Conservation (phyloP, 495 filamentous ascomycete genomes). For the Extremus antarcticus region DNA sequence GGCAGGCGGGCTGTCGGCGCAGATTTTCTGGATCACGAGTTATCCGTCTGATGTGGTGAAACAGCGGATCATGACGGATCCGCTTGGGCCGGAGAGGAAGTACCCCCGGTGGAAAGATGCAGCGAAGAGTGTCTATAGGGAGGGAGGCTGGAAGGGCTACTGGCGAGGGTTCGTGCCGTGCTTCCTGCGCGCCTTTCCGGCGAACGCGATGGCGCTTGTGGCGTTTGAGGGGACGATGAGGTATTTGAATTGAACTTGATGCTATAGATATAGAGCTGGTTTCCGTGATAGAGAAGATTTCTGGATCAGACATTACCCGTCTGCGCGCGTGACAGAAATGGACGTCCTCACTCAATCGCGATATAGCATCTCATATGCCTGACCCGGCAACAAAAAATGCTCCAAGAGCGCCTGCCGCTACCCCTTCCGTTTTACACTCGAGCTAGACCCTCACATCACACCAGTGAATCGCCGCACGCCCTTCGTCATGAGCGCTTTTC, state of each 20-base stretch:
- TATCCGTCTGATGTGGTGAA: slow-evolving; percentile 96
- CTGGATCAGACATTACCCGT: too few relatives aligned
- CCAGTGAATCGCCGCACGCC: neutral
- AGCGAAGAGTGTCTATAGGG: slow-evolving; percentile 60
- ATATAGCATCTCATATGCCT: too few relatives aligned
- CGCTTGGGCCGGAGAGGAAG: slow-evolving; percentile 54
- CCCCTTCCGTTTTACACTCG: too few relatives aligned
- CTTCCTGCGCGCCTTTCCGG: slow-evolving; percentile 88
- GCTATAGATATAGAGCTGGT: too few relatives aligned
- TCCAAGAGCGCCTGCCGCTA: too few relatives aligned
- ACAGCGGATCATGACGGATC: slow-evolving; percentile 95
- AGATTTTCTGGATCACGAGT: slow-evolving; percentile 83
- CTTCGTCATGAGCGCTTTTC: neutral
- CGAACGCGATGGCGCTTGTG: slow-evolving; percentile 87
- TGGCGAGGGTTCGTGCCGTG: slow-evolving; percentile 93
- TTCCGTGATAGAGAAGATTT: too few relatives aligned
- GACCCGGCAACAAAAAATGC: too few relatives aligned
- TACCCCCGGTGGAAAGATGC: slow-evolving; percentile 75
- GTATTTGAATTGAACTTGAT: slow-evolving; percentile 43
- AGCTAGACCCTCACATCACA: neutral
- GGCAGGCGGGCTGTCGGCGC: slow-evolving; percentile 85
- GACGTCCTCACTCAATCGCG: too few relatives aligned
- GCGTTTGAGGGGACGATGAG: slow-evolving; percentile 92
- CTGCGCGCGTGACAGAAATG: too few relatives aligned
- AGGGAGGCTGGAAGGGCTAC: slow-evolving; percentile 66